A percentile compares a stretch with the other conserved stretches of the same genome.
Evolutionary conservation across 768 basidiomycete species (phyloP).

Genomic region (Arthromyces matolae): DNA sequence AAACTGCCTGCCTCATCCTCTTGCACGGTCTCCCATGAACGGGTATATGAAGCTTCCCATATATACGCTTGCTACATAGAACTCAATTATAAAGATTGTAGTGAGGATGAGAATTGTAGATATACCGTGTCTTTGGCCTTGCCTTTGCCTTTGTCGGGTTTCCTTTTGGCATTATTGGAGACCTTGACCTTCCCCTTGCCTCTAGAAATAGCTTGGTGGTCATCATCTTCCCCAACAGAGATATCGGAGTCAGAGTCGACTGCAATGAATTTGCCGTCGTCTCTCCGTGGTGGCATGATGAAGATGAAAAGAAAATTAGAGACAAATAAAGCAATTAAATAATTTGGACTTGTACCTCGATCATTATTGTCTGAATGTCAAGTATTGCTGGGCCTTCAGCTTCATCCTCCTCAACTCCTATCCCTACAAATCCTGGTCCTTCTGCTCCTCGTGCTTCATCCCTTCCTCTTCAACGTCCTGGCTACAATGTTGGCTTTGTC

Average conservation of each 20-base stretch:
- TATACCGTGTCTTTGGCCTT: slow-evolving; percentile 49
- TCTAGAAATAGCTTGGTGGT: too few species aligned
- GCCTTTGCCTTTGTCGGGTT: slow-evolving; percentile 50
- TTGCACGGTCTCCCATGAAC: slow-evolving; percentile 96
- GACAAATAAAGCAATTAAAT: too few species aligned
- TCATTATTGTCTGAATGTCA: slow-evolving; percentile 14
- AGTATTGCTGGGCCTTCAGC: slow-evolving; percentile 7
- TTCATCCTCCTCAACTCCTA: slow-evolving; percentile 2
- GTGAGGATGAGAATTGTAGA: slow-evolving; percentile 1
- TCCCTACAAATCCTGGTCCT: background rate
- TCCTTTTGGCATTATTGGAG: slow-evolving; percentile 29
- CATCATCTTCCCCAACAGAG: slow-evolving; percentile 53
- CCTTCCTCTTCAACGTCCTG: slow-evolving; percentile 34
- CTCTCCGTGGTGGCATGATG: slow-evolving; percentile 32
- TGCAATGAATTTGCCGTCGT: slow-evolving; percentile 43
- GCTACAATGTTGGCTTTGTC: slow-evolving; percentile 72
- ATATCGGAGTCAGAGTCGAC: slow-evolving; percentile 73
- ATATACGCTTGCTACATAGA: slow-evolving; percentile 71
- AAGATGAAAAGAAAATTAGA: too few species aligned
- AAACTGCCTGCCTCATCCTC: slow-evolving; percentile 93
- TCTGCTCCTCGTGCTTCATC: slow-evolving; percentile 38
- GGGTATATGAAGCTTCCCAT: slow-evolving; percentile 93
- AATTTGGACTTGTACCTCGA: too few species aligned
- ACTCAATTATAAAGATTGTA: slow-evolving; percentile 3
- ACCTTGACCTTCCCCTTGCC: too few species aligned